phyloP scores from a whole-genome alignment of 768 basidiomycete genomes.

The Boletus bicolor region DNA sequence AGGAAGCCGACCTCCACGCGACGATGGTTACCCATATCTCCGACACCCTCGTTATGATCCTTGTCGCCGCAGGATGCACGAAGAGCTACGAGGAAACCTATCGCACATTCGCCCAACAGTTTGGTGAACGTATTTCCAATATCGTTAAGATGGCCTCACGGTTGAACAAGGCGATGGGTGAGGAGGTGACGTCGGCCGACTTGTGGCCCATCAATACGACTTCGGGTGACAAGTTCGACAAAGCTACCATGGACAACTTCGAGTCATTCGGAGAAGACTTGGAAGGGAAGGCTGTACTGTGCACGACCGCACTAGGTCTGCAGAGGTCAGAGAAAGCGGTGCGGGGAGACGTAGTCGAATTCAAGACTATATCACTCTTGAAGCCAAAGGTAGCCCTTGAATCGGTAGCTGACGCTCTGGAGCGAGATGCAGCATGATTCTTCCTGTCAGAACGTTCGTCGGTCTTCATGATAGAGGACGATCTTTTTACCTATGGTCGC shows the following conservation, averaged over 20 bases:
- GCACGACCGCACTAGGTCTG: slow-evolving; percentile 58
- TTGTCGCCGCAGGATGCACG: slow-evolving; percentile 40
- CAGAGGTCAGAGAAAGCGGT: slow-evolving; percentile 35
- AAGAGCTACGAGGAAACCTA: slow-evolving; percentile 31
- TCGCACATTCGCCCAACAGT: slow-evolving; percentile 31
- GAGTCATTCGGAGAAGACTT: slow-evolving; percentile 22
- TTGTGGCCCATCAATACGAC: slow-evolving; percentile 47
- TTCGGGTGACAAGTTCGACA: slow-evolving; percentile 42
- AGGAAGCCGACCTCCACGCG: slow-evolving; percentile 31
- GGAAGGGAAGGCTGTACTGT: slow-evolving; percentile 37
- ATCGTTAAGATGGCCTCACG: slow-evolving; percentile 32
- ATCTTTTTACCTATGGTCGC: slow-evolving; percentile 11
- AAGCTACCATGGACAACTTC: slow-evolving; percentile 45
- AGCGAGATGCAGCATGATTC: slow-evolving; percentile 25
- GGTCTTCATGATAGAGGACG: slow-evolving; percentile 3
- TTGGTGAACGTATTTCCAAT: slow-evolving; percentile 35
- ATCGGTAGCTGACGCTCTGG: slow-evolving; percentile 28
- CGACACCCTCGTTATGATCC: slow-evolving; percentile 41
- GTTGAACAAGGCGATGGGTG: slow-evolving; percentile 49
- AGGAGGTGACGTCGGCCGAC: slow-evolving; percentile 56
- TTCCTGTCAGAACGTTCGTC: not conserved
- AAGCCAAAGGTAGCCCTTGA: slow-evolving; percentile 56
- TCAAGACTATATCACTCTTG: slow-evolving; percentile 47
- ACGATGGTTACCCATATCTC: slow-evolving; percentile 44
- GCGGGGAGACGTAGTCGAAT: slow-evolving; percentile 41